Conservation (phyloP, 2,329 filamentous ascomycete genomes). For the Zasmidium angulare region DNA sequence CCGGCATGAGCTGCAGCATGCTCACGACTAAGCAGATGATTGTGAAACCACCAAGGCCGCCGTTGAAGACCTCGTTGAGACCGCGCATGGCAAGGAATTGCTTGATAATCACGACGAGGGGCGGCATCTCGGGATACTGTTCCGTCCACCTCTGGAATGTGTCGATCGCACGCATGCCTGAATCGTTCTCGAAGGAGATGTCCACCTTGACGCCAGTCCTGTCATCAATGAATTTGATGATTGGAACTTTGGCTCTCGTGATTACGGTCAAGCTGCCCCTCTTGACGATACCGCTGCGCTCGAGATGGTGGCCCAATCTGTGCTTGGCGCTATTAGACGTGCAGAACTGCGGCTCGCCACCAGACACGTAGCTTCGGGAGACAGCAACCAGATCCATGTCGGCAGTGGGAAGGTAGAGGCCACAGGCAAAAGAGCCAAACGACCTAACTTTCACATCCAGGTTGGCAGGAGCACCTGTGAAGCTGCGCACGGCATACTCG, state of each 20-base stretch:
- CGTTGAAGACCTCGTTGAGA: conserved; percentile 86
- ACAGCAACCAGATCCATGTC: conserved; percentile 94
- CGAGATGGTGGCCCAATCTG: conserved; percentile 62
- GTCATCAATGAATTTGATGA: conserved; percentile 85
- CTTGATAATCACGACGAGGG: conserved; percentile 84
- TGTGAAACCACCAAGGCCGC: conserved; percentile 90
- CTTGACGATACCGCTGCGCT: conserved; percentile 57
- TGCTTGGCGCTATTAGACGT: conserved; percentile 57
- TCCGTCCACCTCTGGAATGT: conserved; percentile 80
- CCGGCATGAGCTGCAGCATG: conserved; percentile 77
- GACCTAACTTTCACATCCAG: conserved; percentile 62
- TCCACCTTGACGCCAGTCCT: conserved; percentile 81
- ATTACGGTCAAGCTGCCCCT: conserved; percentile 66
- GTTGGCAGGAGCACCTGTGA: background rate
- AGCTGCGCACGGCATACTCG: conserved; percentile 55
- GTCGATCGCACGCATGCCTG: conserved; percentile 74
- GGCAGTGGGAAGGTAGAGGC: conserved; percentile 68
- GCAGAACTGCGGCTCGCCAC: conserved; percentile 52
- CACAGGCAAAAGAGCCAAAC: conserved; percentile 94
- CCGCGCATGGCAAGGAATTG: conserved; percentile 88
- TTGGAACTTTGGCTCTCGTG: conserved; percentile 74
- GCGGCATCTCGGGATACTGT: conserved; percentile 79
- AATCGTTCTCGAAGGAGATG: conserved; percentile 89
- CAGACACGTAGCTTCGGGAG: conserved; percentile 58
- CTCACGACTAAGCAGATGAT: conserved; percentile 92